Percentiles rank a stretch among this genome's conserved stretches.
These are phyloP conservation scores for Westerdykella aurantiaca DNA, from an alignment of 2,329 filamentous ascomycete genomes.

Conservation along the genomic window DNA sequence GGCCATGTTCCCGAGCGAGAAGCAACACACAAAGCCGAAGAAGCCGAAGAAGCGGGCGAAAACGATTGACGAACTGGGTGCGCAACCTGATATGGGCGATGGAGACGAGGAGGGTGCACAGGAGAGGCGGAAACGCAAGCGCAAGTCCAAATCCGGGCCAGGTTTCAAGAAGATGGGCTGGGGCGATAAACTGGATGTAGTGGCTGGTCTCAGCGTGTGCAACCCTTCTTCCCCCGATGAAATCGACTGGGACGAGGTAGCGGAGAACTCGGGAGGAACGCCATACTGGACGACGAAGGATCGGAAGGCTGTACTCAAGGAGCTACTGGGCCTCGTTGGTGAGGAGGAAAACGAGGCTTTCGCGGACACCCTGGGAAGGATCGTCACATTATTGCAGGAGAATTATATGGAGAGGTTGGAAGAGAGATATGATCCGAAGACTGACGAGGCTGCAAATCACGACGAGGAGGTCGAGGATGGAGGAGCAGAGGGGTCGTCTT, in stretches of 20 bases:
- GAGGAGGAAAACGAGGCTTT: slow-evolving; percentile 3
- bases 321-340: slow-evolving; percentile 10
- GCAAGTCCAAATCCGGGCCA: background rate
- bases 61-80: background rate
- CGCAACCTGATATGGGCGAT: too few species aligned
- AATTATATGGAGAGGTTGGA: slow-evolving; percentile 8
- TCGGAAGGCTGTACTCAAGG: slow-evolving; percentile 17
- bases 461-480: too few species aligned
- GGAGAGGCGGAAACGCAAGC: slow-evolving; percentile 2
- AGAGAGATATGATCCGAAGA: slow-evolving; percentile 11
- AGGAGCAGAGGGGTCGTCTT: too few species aligned
- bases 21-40: too few species aligned
- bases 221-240: slow-evolving; percentile 23
- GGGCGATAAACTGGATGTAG: slow-evolving; percentile 39
- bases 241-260: slow-evolving; percentile 33
- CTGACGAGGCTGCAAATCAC: background rate
- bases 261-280: slow-evolving; percentile 12
- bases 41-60: slow-evolving; percentile 1
- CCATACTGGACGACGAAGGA: too few species aligned
- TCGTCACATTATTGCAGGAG: slow-evolving; percentile 15
- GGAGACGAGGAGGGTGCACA: background rate
- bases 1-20: too few species aligned
- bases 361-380: slow-evolving; percentile 12
- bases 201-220: slow-evolving; percentile 28
- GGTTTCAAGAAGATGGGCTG: slow-evolving; percentile 27